These are phyloP conservation scores for Monosiga brevicollis DNA, from an alignment of 78 protist genomes.

Conservation along the genomic window DNA sequence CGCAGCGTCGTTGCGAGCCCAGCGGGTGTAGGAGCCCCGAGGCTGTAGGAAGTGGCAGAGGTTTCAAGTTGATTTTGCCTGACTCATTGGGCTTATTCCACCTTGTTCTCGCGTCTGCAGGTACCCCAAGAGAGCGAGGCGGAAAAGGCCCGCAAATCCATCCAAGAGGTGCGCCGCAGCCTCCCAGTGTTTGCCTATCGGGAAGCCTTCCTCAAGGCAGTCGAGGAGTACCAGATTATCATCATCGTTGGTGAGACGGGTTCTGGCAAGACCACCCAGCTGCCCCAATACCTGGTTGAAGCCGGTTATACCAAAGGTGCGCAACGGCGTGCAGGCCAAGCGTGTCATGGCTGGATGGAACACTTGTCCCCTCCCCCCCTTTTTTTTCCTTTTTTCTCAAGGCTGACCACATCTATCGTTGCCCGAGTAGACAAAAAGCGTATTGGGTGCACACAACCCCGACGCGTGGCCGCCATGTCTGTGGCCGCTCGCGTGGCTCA, in stretches of 20 bases:
- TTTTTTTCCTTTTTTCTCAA: no score
- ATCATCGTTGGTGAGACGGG: constrained; percentile 89
- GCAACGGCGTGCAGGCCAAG: not conserved
- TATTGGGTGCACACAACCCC: constrained; percentile 94
- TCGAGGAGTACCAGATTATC: constrained; percentile 36
- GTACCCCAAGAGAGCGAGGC: not conserved
- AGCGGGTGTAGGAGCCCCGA: no score
- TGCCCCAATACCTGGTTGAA: constrained; percentile 92
- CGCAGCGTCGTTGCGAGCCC: no score
- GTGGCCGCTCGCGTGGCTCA: constrained; percentile 93
- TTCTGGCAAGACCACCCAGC: constrained; percentile 94
- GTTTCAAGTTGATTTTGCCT: no score
- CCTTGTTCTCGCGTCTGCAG: not conserved
- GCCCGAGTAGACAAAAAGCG: constrained; percentile 39
- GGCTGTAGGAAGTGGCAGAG: no score
- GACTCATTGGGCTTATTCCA: no score
- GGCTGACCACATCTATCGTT: no score
- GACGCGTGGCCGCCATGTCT: constrained; percentile 95
- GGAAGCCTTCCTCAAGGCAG: constrained; percentile 33
- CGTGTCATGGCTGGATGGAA: not conserved
- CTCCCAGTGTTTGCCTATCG: constrained; percentile 73
- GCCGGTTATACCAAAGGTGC: constrained; percentile 51
- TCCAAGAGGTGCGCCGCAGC: constrained; percentile 45
- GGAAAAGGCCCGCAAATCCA: not conserved
- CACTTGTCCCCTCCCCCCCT: not conserved